These are phyloP conservation scores for Dactylis glomerata DNA, from an alignment of 176 grass and related monocot genomes.

Conservation along the genomic window DNA sequence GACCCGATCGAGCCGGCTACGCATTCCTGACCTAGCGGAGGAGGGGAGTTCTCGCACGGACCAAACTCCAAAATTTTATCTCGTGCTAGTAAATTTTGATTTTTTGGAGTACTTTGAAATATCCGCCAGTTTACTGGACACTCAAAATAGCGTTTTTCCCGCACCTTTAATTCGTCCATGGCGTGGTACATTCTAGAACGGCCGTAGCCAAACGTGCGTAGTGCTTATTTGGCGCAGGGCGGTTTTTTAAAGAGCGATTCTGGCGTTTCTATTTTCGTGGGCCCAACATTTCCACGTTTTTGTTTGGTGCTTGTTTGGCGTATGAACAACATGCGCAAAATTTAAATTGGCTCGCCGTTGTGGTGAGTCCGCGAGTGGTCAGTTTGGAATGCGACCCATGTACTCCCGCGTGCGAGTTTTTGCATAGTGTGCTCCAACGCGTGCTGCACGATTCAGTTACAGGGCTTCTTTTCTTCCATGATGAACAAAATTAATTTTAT, in stretches of 20 bases:
- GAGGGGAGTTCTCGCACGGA: not conserved
- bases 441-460: not conserved
- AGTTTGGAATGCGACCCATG: not conserved
- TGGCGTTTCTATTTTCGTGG: not conserved
- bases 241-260: not conserved
- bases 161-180: too few species aligned
- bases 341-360: not conserved
- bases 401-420: not conserved
- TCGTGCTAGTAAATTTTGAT: too few species aligned
- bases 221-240: not conserved
- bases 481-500: not conserved
- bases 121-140: not conserved
- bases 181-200: not conserved
- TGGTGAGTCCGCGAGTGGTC: not conserved
- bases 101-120: not conserved
- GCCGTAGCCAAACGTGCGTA: not conserved
- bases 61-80: not conserved
- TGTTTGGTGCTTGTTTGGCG: not conserved
- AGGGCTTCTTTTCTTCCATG: not conserved
- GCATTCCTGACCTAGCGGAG: not conserved
- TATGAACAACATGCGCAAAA: not conserved
- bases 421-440: not conserved
- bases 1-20: not conserved
- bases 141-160: not conserved
- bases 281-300: not conserved